phyloP scores from a whole-genome alignment of 768 basidiomycete species.

The Kwoniella bestiolae region DNA sequence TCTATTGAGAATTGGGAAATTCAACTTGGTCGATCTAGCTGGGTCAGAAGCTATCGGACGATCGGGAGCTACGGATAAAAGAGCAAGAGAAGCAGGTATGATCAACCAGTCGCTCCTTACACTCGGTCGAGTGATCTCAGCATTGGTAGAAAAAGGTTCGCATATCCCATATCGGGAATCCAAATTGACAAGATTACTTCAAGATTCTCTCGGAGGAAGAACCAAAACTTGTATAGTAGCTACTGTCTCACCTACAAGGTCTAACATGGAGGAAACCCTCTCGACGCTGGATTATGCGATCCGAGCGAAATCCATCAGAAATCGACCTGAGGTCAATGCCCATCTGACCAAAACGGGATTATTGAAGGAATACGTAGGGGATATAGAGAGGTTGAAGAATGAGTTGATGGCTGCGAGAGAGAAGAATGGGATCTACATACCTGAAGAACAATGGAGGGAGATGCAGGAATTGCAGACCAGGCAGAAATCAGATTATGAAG shows the following conservation, averaged over 20 bases:
- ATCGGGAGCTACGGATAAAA: constrained; percentile 90
- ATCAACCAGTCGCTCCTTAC: constrained; percentile 97
- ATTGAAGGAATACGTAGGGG: constrained; percentile 87
- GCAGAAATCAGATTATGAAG: constrained; percentile 74
- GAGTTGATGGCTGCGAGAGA: constrained; percentile 81
- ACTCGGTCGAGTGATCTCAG: constrained; percentile 95
- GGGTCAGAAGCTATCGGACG: constrained; percentile 97
- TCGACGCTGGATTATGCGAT: constrained; percentile 97
- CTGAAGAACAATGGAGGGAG: constrained; percentile 86
- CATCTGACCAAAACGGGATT: constrained; percentile 90
- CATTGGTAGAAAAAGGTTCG: constrained; percentile 84
- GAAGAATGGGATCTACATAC: constrained; percentile 94
- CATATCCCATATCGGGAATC: constrained; percentile 98
- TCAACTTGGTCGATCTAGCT: constrained; percentile 95
- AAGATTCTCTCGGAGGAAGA: constrained; percentile 96
- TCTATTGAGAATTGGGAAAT: constrained; percentile 86
- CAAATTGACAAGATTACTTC: constrained; percentile 92
- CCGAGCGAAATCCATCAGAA: constrained; percentile 90
- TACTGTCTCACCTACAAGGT: constrained; percentile 89
- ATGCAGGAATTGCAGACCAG: constrained; percentile 77
- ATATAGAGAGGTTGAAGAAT: constrained; percentile 89
- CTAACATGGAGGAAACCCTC: constrained; percentile 94
- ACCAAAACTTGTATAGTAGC: constrained; percentile 99
- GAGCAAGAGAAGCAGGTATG: constrained; percentile 96
- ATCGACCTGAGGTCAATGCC: constrained; percentile 93